Evolutionary conservation across 768 basidiomycete genomes (phyloP).

Genomic region (Inosperma sp.): DNA sequence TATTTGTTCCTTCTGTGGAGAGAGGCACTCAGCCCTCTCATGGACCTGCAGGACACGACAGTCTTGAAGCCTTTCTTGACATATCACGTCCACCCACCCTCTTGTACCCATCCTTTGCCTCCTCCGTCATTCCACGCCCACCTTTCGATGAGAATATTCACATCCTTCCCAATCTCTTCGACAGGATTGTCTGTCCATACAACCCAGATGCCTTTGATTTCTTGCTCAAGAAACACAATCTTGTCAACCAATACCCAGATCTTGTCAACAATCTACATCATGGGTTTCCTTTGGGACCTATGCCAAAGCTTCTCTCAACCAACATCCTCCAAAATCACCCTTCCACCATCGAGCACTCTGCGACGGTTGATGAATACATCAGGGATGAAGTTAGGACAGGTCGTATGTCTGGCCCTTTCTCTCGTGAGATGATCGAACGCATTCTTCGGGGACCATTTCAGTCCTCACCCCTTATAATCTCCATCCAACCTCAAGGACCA

Average conservation of each 20-base stretch:
- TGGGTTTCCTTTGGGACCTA: conserved; percentile 33
- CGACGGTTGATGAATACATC: conserved; percentile 19
- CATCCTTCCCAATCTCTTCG: conserved; percentile 19
- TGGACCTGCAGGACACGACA: conserved; percentile 18
- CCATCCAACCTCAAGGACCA: conserved; percentile 20
- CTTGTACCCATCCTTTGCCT: conserved; percentile 19
- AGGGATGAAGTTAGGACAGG: conserved; percentile 15
- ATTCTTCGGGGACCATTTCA: conserved; percentile 27
- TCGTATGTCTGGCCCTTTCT: conserved; percentile 28
- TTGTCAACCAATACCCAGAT: conserved; percentile 24
- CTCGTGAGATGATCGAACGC: conserved; percentile 9
- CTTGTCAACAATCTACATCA: conserved; percentile 26
- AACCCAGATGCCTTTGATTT: conserved; percentile 23
- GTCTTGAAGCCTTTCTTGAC: neutral
- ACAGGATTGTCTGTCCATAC: conserved; percentile 29
- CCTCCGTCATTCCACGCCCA: conserved; percentile 14
- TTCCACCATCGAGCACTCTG: conserved; percentile 6
- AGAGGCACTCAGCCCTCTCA: conserved; percentile 26
- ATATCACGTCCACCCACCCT: conserved; percentile 7
- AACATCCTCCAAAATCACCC: conserved; percentile 23
- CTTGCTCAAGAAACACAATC: conserved; percentile 19
- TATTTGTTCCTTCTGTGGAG: conserved; percentile 30
- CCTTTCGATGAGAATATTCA: conserved; percentile 3
- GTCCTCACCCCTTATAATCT: conserved; percentile 26
- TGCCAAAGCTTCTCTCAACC: conserved; percentile 20